These are phyloP conservation scores for Ganoderma lucidum DNA, from an alignment of 1,284 basidiomycete genomes.

Conservation along the genomic window DNA sequence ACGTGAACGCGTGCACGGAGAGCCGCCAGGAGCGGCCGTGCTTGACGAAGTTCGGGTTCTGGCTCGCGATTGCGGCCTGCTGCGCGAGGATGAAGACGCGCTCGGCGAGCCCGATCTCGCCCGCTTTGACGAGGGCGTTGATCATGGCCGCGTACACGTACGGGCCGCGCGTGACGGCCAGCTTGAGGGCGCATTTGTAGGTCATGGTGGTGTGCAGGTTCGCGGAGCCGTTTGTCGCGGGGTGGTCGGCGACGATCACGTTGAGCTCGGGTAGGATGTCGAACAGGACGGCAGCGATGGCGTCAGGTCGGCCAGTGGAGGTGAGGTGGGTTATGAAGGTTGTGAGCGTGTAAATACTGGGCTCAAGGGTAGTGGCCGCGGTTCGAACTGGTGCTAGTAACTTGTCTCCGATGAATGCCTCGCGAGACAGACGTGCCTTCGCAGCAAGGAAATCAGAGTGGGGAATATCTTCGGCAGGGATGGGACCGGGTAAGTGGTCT, in stretches of 20 bases:
- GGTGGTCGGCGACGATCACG: constrained; percentile 47
- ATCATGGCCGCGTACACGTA: constrained; percentile 64
- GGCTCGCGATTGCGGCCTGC: constrained; percentile 62
- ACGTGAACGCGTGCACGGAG: constrained; percentile 72
- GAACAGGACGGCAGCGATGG: constrained; percentile 55
- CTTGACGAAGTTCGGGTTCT: constrained; percentile 43
- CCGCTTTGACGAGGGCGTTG: constrained; percentile 65
- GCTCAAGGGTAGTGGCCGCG: constrained; percentile 3
- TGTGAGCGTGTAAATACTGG: constrained; percentile 56
- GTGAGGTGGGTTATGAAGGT: constrained; percentile 61
- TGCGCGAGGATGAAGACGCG: constrained; percentile 69
- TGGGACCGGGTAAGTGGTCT: background rate
- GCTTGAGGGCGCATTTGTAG: constrained; percentile 46
- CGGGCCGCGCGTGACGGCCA: constrained; percentile 62
- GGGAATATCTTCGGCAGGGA: background rate
- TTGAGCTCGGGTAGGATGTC: constrained; percentile 62
- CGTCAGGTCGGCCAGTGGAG: constrained; percentile 54
- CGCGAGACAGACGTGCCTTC: constrained; percentile 18
- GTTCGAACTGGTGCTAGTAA: constrained; percentile 24
- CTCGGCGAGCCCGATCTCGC: constrained; percentile 64
- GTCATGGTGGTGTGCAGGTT: constrained; percentile 35
- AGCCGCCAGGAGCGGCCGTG: constrained; percentile 62
- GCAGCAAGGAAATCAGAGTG: constrained; percentile 15
- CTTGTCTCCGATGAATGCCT: constrained; percentile 25
- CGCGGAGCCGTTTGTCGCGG: constrained; percentile 42